phyloP scores from a whole-genome alignment of 345 rosid species.

The Eucalyptus marginata region DNA sequence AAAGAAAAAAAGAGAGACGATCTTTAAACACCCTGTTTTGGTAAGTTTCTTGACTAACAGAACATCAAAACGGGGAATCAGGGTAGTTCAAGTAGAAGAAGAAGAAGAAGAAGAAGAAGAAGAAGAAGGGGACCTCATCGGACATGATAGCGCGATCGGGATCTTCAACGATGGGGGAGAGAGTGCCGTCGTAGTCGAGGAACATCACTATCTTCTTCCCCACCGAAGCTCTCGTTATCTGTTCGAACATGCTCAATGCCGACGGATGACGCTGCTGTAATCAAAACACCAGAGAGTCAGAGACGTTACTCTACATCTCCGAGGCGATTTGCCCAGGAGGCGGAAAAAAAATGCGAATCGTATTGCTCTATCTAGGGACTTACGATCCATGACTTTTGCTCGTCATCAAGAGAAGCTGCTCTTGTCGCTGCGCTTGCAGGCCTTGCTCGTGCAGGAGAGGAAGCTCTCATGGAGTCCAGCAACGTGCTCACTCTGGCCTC shows the following conservation, averaged over 20 bases:
- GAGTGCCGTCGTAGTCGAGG: conserved; percentile 93
- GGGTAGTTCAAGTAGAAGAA: not conserved
- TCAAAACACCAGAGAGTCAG: not conserved
- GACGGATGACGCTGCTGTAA: conserved; percentile 79
- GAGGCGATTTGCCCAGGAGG: not conserved
- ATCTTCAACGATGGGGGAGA: conserved; percentile 91
- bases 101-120: not conserved
- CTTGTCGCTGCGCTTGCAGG: not conserved
- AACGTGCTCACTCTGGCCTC: conserved; percentile 32
- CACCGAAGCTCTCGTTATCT: conserved; percentile 39
- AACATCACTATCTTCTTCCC: conserved; percentile 94
- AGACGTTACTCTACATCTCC: not conserved
- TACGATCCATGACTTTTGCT: conserved; percentile 53
- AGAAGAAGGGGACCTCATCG: conserved; percentile 33
- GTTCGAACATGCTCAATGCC: conserved; percentile 64
- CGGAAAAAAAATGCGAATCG: not conserved
- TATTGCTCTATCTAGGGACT: conserved; percentile 1
- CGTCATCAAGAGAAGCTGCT: conserved; percentile 17
- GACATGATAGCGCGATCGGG: conserved; percentile 94
- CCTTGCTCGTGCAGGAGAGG: conserved; percentile 71
- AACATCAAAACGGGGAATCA: not conserved
- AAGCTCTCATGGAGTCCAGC: conserved; percentile 83
- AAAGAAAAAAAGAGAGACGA: not conserved
- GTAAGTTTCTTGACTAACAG: not conserved
- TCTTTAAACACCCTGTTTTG: not conserved